phyloP scores from a whole-genome alignment of 768 basidiomycete species.

The Trametes meyenii region DNA sequence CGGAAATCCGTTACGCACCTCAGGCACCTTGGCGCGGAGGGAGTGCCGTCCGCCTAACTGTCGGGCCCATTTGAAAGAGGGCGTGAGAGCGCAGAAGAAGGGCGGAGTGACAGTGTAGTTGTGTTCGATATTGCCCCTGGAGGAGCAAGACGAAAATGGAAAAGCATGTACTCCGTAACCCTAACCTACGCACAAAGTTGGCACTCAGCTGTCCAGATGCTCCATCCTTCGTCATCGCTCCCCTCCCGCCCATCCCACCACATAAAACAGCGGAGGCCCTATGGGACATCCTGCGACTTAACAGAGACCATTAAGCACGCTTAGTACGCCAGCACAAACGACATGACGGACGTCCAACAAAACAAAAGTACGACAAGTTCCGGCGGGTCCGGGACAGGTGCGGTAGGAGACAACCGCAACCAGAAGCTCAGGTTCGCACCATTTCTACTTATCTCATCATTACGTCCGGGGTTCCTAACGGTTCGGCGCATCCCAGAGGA shows the following conservation, averaged over 20 bases:
- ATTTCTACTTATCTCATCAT: not conserved
- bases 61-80: too few relatives aligned
- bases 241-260: not conserved
- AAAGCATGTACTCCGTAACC: not conserved
- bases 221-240: slow-evolving; percentile 3
- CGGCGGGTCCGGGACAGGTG: not conserved
- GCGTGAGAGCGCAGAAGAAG: not conserved
- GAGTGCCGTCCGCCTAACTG: not conserved
- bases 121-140: not conserved
- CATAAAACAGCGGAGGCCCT: not conserved
- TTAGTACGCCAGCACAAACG: not conserved
- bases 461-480: not conserved
- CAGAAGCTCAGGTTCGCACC: slow-evolving; percentile 15
- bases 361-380: not conserved
- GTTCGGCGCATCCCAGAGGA: slow-evolving; percentile 6
- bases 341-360: not conserved
- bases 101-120: slow-evolving; percentile 4
- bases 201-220: slow-evolving; percentile 7
- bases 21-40: not conserved
- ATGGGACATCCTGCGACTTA: not conserved
- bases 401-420: not conserved
- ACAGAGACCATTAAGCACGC: not conserved
- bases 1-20: too few relatives aligned
- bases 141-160: not conserved
- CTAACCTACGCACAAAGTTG: slow-evolving; percentile 12